Evolutionary conservation across 306 rosid genomes (phyloP).

Genomic region (Carpinus viminea): DNA sequence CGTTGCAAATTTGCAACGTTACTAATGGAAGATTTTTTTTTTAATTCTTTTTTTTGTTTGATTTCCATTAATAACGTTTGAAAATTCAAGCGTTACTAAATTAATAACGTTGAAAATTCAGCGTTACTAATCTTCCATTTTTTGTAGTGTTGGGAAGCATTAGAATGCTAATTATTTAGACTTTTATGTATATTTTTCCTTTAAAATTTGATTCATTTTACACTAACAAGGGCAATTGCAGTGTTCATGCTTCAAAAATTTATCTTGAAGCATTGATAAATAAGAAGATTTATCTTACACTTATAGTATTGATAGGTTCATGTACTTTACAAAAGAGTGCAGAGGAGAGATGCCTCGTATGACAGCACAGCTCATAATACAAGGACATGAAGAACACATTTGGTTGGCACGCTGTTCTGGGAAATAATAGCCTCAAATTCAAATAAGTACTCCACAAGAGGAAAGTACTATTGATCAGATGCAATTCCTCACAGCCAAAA

Average conservation of each 20-base stretch:
- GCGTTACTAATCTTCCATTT: too few relatives aligned
- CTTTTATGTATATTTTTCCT: neutral
- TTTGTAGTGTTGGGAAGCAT: constrained; percentile 22
- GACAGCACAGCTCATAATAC: neutral
- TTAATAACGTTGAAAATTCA: too few relatives aligned
- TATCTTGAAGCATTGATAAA: too few relatives aligned
- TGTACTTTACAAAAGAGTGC: neutral
- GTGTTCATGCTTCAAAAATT: neutral
- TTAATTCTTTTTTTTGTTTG: too few relatives aligned
- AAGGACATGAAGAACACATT: constrained; percentile 6
- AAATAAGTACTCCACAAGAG: constrained; percentile 23
- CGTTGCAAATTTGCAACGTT: too few relatives aligned
- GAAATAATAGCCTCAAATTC: constrained; percentile 26
- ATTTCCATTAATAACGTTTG: too few relatives aligned
- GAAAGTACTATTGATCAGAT: constrained; percentile 7
- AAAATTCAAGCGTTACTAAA: too few relatives aligned
- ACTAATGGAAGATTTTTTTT: too few relatives aligned
- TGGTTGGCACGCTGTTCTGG: constrained; percentile 33
- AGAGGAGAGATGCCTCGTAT: neutral
- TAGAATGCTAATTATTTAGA: constrained; percentile 8
- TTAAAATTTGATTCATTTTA: neutral
- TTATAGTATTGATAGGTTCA: neutral
- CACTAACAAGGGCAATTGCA: neutral
- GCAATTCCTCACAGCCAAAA: too few relatives aligned
- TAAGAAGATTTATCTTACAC: neutral